Base-by-base conservation (phyloP, 129 eudicot genomes). In the Sambucus nigra region DNA sequence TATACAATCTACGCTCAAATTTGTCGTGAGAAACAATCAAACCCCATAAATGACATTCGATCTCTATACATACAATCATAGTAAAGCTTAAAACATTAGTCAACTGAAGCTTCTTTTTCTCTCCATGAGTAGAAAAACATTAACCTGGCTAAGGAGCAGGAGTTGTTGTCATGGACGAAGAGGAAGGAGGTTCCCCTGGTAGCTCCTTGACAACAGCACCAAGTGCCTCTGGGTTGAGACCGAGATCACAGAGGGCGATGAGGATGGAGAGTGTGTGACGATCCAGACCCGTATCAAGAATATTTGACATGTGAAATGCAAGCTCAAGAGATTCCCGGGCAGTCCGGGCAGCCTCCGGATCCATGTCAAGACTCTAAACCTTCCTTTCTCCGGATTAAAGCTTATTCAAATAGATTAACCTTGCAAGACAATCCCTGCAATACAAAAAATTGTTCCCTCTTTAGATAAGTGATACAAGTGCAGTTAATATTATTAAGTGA, bases 141-240 rank as follows among this genome's bases (percentile, higher is more conserved):
- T 17, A 23, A 40, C 25, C 29, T 39, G 19, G 17, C 44, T 52
- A 65, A 45, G 47, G 41, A 33, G 29, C 46, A 24, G 35, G 57
- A 51, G 51, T 51, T 11, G 64, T 26, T 53, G 24, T 40, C 6
- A 24, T 22, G 23, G 80, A 52, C 13, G 72, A 16, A 41, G 61
- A 3, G 0, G 73, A 55, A 6, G 72, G 57, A 11, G 72, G 57
- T 52, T 71, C 78, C 9, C 46, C 33, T 5, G 57, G 68, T 13
- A 79, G 72, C 76, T 80, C 88, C 72, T 72, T 80, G 35, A 80
- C 72, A 15, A 80, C 69, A 47, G 80, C 77, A 42, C 80, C 83
- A 33, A 80, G 64, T 1, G 83, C 51, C 59, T 80, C 88, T 0
- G 88, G 83, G 45, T 76, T 80, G 31, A 80, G 23, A 8, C 80